phyloP scores from a whole-genome alignment of 805 yeast species.

The Candida suzukii region DNA sequence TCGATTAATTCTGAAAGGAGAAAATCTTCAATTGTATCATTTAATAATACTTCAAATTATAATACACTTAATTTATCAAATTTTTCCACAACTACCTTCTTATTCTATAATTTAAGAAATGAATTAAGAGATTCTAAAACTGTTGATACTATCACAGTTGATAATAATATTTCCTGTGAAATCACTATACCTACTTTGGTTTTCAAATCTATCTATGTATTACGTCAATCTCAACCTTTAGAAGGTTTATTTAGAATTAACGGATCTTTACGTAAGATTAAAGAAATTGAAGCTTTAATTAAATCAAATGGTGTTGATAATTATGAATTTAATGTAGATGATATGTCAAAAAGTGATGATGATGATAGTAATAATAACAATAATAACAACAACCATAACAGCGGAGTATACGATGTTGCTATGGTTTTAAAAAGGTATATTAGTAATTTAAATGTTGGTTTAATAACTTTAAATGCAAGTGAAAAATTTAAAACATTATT shows the following conservation, averaged over 20 bases:
- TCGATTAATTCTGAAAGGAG: no score
- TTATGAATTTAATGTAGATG: slow-evolving; percentile 11
- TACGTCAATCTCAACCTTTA: slow-evolving; percentile 14
- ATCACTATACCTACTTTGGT: slow-evolving; percentile 23
- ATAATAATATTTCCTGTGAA: slow-evolving; percentile 7
- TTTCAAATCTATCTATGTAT: slow-evolving; percentile 24
- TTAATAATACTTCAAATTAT: no score
- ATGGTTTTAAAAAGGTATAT: slow-evolving; percentile 30
- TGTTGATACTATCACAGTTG: neutral
- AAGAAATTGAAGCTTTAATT: slow-evolving; percentile 20
- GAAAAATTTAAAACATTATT: slow-evolving; percentile 13
- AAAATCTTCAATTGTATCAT: neutral
- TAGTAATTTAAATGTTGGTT: slow-evolving; percentile 21
- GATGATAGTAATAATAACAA: no score
- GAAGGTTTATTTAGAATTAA: slow-evolving; percentile 32
- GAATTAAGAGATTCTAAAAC: slow-evolving; percentile 14
- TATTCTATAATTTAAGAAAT: slow-evolving; percentile 12
- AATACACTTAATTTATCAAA: no score
- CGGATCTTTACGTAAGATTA: slow-evolving; percentile 27
- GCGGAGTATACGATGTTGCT: slow-evolving; percentile 27
- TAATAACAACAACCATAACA: slow-evolving; percentile 5
- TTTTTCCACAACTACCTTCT: no score
- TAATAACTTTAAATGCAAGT: slow-evolving; percentile 20
- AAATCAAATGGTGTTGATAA: slow-evolving; percentile 10
- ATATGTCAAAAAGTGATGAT: no score